These are phyloP conservation scores for Mycena leptocephala DNA, from an alignment of 768 basidiomycete species.

Conservation along the genomic window DNA sequence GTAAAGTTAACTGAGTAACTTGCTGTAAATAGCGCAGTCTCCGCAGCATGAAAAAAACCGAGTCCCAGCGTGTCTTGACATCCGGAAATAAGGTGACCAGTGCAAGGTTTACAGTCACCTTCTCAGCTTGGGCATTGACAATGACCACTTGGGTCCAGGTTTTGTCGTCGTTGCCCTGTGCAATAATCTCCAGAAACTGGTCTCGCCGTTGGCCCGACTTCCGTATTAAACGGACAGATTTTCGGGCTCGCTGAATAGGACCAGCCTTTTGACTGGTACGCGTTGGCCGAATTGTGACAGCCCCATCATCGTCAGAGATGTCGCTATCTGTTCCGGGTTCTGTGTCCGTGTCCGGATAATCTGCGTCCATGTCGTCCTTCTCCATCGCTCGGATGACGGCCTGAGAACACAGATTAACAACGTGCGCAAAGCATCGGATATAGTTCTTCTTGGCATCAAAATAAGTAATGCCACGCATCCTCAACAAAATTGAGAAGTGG, in stretches of 20 bases:
- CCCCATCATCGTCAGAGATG: background rate
- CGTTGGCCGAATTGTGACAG: background rate
- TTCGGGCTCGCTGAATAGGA: background rate
- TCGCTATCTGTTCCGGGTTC: background rate
- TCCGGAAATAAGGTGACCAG: background rate
- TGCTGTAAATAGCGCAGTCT: slow-evolving; percentile 14
- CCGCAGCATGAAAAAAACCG: slow-evolving; percentile 8
- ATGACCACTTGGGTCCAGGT: background rate
- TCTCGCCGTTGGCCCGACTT: slow-evolving; percentile 14
- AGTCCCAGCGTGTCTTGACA: slow-evolving; percentile 7
- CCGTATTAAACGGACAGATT: slow-evolving; percentile 3
- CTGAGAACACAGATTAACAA: slow-evolving; percentile 4
- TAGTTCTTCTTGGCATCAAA: slow-evolving; percentile 11
- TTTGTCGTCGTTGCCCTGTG: background rate
- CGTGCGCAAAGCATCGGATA: too few relatives aligned
- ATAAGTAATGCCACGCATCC: background rate
- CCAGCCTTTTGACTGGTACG: background rate
- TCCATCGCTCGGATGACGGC: slow-evolving; percentile 8
- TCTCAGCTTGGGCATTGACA: background rate
- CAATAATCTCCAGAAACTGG: background rate
- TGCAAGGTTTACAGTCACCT: background rate
- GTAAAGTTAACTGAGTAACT: background rate
- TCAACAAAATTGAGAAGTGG: background rate
- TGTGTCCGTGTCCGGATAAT: background rate
- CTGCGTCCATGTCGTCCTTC: background rate